These are phyloP conservation scores for Diaporthe vaccinii DNA, from an alignment of 2,329 filamentous ascomycete species.

Conservation along the genomic window DNA sequence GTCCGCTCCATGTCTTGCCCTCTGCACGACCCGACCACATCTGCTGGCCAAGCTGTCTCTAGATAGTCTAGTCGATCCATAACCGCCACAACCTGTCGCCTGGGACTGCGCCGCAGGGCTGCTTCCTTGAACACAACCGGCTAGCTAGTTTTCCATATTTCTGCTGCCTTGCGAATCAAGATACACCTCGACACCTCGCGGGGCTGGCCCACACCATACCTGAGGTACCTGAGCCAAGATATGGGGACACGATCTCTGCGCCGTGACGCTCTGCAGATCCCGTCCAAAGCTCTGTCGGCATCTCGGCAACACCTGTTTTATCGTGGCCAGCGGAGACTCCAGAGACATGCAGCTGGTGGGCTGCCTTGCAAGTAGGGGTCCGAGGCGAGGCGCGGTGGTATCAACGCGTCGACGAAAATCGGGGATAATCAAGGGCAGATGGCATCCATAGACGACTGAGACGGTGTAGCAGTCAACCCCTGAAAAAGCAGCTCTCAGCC, in stretches of 20 bases:
- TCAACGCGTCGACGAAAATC: not conserved
- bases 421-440: not conserved
- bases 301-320: not conserved
- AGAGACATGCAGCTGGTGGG: not conserved
- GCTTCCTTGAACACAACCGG: not conserved
- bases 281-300: not conserved
- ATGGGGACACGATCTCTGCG: not conserved
- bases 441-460: not conserved
- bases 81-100: not conserved
- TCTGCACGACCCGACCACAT: not conserved
- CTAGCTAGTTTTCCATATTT: not conserved
- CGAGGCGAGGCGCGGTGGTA: not conserved
- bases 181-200: not conserved
- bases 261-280: not conserved
- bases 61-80: not conserved
- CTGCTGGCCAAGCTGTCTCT: not conserved
- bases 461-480: not conserved
- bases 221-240: not conserved
- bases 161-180: conserved; percentile 5
- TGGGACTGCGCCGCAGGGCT: conserved; percentile 10
- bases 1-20: conserved; percentile 9
- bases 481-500: conserved; percentile 5
- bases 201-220: not conserved
- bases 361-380: not conserved
- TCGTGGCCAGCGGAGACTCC: not conserved